Evolutionary conservation across 345 rosid species (phyloP).

Genomic region (Hibiscus mutabilis): DNA sequence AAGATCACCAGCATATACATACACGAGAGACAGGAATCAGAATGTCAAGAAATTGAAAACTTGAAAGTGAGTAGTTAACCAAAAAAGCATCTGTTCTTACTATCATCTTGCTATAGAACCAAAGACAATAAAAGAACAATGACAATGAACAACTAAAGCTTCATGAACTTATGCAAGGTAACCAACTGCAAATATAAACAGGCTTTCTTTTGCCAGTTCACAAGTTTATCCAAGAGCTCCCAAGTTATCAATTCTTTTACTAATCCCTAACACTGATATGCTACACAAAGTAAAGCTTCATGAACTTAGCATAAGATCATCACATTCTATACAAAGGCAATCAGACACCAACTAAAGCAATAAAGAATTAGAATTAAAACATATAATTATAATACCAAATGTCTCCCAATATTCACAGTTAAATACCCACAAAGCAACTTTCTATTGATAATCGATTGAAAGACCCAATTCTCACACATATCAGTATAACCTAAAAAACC

Average conservation of each 20-base stretch:
- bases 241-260: neutral
- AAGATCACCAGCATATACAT: neutral
- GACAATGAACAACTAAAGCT: too few relatives aligned
- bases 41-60: neutral
- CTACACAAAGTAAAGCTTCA: constrained; percentile 1
- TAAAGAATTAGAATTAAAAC: neutral
- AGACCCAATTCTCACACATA: neutral
- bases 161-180: neutral
- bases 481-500: neutral
- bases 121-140: constrained; percentile 3
- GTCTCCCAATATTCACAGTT: neutral
- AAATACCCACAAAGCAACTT: neutral
- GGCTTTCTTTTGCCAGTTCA: neutral
- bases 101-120: neutral
- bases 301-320: neutral
- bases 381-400: neutral
- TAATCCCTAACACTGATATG: neutral
- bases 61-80: neutral
- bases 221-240: neutral
- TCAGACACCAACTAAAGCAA: neutral
- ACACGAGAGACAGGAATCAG: neutral
- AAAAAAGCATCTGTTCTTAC: neutral
- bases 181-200: neutral
- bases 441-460: neutral
- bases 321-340: neutral